Evolutionary conservation across 352 stramenopile genomes (phyloP).

Genomic region (Phytophthora syringae): DNA sequence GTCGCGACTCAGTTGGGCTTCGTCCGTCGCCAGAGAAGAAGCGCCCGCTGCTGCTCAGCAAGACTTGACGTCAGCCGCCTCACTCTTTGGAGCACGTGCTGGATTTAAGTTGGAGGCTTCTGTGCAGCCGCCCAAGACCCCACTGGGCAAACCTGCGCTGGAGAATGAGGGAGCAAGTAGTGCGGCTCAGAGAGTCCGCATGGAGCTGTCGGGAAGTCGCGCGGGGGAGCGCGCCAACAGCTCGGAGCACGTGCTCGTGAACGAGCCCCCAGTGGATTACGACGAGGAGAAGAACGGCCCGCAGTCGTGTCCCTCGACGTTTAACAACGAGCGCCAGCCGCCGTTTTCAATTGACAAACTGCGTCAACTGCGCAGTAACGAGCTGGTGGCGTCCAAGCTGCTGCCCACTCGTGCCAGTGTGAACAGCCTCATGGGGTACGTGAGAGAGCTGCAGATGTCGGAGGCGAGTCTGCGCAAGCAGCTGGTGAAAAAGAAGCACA

Average conservation of each 20-base stretch:
- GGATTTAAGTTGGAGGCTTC: slow-evolving; percentile 9
- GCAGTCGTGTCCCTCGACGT: slow-evolving; percentile 48
- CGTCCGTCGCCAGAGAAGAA: slow-evolving; percentile 29
- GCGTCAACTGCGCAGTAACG: slow-evolving; percentile 36
- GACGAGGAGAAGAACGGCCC: slow-evolving; percentile 47
- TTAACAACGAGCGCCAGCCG: slow-evolving; percentile 40
- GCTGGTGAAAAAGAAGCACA: slow-evolving; percentile 57
- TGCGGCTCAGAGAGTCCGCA: slow-evolving; percentile 62
- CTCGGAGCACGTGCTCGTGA: slow-evolving; percentile 40
- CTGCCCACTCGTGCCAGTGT: slow-evolving; percentile 63
- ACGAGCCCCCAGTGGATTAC: slow-evolving; percentile 28
- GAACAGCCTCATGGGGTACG: slow-evolving; percentile 78
- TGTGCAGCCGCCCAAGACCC: slow-evolving; percentile 64
- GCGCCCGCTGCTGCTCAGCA: slow-evolving; percentile 7
- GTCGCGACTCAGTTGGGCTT: slow-evolving; percentile 27
- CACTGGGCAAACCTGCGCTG: slow-evolving; percentile 38
- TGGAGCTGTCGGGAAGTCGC: slow-evolving; percentile 50
- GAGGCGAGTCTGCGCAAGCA: slow-evolving; percentile 68
- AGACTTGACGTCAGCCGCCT: slow-evolving; percentile 11
- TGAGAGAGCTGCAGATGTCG: slow-evolving; percentile 74
- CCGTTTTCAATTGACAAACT: slow-evolving; percentile 40
- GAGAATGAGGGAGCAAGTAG: slow-evolving; percentile 48
- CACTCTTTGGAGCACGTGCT: slow-evolving; percentile 18
- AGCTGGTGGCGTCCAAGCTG: slow-evolving; percentile 62
- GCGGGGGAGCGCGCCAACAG: slow-evolving; percentile 38